A percentile compares a stretch with the other conserved stretches of the same genome.
Evolutionary conservation across 805 yeast species (phyloP).

Genomic region (Saturnispora mendoncae): DNA sequence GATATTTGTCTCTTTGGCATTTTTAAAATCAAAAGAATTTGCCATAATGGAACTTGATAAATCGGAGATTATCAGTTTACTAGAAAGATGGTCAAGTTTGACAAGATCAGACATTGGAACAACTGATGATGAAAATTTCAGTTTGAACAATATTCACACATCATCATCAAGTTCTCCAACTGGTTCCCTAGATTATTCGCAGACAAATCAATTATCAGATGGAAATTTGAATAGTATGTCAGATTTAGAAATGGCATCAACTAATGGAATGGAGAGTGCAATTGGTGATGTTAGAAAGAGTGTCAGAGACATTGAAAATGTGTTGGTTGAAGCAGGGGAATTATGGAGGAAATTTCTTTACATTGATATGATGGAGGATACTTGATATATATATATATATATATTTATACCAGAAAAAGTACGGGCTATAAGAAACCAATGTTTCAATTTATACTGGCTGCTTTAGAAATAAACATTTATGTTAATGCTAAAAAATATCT

Average conservation of each 20-base stretch:
- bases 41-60: constrained; percentile 81
- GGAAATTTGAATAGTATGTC: constrained; percentile 1
- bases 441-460: too few relatives aligned
- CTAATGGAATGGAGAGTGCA: constrained; percentile 10
- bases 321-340: constrained; percentile 74
- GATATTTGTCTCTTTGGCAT: constrained; percentile 65
- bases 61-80: constrained; percentile 73
- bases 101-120: constrained; percentile 23
- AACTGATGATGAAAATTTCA: constrained; percentile 7
- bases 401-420: background rate
- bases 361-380: constrained; percentile 44
- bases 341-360: constrained; percentile 80
- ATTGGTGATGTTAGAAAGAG: constrained; percentile 19
- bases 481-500: too few relatives aligned
- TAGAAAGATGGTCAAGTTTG: constrained; percentile 48
- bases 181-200: background rate
- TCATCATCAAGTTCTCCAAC: constrained; percentile 3
- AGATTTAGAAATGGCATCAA: background rate
- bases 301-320: constrained; percentile 55
- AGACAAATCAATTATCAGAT: constrained; percentile 7
- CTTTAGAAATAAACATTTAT: too few relatives aligned
- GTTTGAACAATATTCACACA: background rate
- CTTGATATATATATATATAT: background rate
- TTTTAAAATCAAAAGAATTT: constrained; percentile 70
- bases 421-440: too few relatives aligned